Evolutionary conservation across 768 basidiomycete species (phyloP).

Genomic region (Gautieria morchelliformis): DNA sequence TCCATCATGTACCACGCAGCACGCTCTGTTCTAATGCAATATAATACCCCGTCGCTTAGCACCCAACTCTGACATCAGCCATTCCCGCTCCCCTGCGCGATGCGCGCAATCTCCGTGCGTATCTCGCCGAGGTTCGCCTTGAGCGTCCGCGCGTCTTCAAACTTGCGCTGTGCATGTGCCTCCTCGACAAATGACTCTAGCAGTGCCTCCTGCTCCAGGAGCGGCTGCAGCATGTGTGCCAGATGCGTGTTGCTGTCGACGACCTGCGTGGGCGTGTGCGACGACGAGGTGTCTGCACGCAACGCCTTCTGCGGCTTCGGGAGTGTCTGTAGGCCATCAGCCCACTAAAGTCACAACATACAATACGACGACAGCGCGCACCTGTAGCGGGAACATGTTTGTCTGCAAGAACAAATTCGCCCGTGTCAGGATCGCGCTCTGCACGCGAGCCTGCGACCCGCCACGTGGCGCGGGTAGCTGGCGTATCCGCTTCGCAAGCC

Average conservation of each 20-base stretch:
- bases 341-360: not conserved
- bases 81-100: slow-evolving; percentile 19
- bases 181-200: slow-evolving; percentile 87
- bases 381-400: slow-evolving; percentile 84
- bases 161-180: slow-evolving; percentile 83
- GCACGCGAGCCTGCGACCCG: slow-evolving; percentile 76
- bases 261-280: slow-evolving; percentile 15
- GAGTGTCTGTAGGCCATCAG: slow-evolving; percentile 24
- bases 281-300: slow-evolving; percentile 14
- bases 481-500: slow-evolving; percentile 76
- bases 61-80: not conserved
- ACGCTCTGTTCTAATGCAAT: too few species aligned
- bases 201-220: slow-evolving; percentile 90
- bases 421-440: slow-evolving; percentile 67
- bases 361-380: slow-evolving; percentile 19
- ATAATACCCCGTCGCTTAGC: too few species aligned
- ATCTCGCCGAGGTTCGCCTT: slow-evolving; percentile 77
- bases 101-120: slow-evolving; percentile 67
- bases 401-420: slow-evolving; percentile 79
- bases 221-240: slow-evolving; percentile 69
- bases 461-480: slow-evolving; percentile 53
- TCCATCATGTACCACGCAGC: too few species aligned
- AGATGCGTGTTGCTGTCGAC: slow-evolving; percentile 60
- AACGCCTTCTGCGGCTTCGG: slow-evolving; percentile 20
- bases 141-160: slow-evolving; percentile 87